Evolutionary conservation across 306 rosid genomes (phyloP).

Genomic region (Myrica gale): DNA sequence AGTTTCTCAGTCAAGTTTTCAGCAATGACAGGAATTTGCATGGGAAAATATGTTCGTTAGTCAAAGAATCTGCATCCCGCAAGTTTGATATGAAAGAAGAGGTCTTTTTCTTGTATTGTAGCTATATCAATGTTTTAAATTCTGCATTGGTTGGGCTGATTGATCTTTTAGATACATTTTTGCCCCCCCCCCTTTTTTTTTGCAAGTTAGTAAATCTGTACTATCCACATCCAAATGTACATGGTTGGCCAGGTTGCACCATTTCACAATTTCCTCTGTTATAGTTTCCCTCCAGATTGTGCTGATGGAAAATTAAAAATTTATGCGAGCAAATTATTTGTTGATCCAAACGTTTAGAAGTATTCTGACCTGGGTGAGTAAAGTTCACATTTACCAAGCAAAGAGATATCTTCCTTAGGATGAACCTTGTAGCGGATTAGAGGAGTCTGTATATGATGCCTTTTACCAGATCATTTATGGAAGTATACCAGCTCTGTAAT

Average conservation of each 20-base stretch:
- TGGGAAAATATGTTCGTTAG: slow-evolving; percentile 64
- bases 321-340: neutral
- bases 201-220: too few relatives aligned
- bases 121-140: slow-evolving; percentile 26
- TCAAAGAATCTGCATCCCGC: slow-evolving; percentile 83
- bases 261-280: neutral
- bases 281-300: neutral
- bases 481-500: neutral
- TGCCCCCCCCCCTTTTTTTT: too few relatives aligned
- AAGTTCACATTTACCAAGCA: neutral
- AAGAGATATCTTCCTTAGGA: neutral
- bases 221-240: too few relatives aligned
- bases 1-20: slow-evolving; percentile 72
- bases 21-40: slow-evolving; percentile 40
- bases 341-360: neutral
- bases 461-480: neutral
- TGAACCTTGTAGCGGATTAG: neutral
- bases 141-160: slow-evolving; percentile 7
- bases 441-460: neutral
- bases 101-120: slow-evolving; percentile 50
- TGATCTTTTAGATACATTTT: neutral
- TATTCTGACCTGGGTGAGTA: neutral
- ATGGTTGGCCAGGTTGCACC: neutral
- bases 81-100: slow-evolving; percentile 92
- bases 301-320: neutral